Conservation (phyloP, 75 land plant species). For the Selaginella tamariscina region DNA sequence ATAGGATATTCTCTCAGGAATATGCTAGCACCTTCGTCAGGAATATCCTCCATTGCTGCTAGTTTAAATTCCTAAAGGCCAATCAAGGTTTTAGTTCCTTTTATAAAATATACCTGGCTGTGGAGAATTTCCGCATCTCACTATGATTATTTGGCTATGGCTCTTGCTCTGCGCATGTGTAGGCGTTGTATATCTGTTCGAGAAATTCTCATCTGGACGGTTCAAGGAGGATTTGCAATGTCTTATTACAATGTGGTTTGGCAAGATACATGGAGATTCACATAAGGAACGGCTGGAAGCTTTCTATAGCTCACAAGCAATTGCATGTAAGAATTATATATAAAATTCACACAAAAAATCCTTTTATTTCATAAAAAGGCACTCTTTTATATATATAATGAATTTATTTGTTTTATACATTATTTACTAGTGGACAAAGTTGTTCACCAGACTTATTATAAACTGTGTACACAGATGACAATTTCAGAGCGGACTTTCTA, state of each 20-base stretch:
- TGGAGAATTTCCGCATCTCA: neutral
- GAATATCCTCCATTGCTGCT: neutral
- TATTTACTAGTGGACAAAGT: neutral
- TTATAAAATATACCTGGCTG: neutral
- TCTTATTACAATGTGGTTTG: slow-evolving; percentile 19
- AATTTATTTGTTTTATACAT: neutral
- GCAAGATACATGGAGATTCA: slow-evolving; percentile 19
- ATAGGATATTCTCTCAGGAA: neutral
- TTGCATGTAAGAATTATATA: slow-evolving; percentile 16
- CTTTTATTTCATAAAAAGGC: neutral
- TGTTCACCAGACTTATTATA: neutral
- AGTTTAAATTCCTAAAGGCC: neutral
- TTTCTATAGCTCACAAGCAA: slow-evolving; percentile 27
- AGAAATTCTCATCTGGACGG: slow-evolving; percentile 6
- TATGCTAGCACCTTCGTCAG: neutral
- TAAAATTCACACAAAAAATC: neutral
- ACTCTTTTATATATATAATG: neutral
- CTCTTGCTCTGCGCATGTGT: neutral
- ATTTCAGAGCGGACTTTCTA: slow-evolving; percentile 24
- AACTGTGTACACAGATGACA: too few species aligned
- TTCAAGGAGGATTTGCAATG: slow-evolving; percentile 20
- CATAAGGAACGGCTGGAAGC: slow-evolving; percentile 30
- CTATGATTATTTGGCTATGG: neutral
- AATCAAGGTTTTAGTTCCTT: neutral
- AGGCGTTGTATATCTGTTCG: neutral